These are phyloP conservation scores for Andrographis paniculata DNA, from an alignment of 305 asterid species.

Conservation along the genomic window DNA sequence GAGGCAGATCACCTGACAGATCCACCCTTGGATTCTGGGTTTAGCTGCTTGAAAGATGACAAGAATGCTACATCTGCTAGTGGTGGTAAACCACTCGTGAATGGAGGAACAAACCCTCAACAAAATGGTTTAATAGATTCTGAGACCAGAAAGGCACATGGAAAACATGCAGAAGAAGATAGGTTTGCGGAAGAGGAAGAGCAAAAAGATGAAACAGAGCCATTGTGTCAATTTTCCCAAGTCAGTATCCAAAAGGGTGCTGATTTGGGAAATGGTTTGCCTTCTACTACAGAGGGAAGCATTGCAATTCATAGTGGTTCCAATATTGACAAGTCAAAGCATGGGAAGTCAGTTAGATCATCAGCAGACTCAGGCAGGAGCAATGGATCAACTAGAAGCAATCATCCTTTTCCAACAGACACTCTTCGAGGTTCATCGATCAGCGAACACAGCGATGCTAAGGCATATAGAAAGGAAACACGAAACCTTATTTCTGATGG, in stretches of 20 bases:
- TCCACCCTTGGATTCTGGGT: slow-evolving; percentile 7
- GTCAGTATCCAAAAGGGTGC: slow-evolving; percentile 12
- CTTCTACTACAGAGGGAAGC: slow-evolving; percentile 22
- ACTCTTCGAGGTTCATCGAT: slow-evolving; percentile 14
- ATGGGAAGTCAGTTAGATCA: slow-evolving; percentile 43
- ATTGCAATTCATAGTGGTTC: slow-evolving; percentile 12
- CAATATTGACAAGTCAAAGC: slow-evolving; percentile 29
- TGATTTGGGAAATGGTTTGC: slow-evolving; percentile 21
- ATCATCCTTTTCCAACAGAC: slow-evolving; percentile 19
- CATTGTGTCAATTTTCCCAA: slow-evolving; percentile 8
- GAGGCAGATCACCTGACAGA: slow-evolving; percentile 10
- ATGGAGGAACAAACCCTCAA: slow-evolving; percentile 8
- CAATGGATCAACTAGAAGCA: slow-evolving; percentile 26
- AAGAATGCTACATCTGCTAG: slow-evolving; percentile 12
- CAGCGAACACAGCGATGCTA: slow-evolving; percentile 30
- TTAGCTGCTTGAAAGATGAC: slow-evolving; percentile 4
- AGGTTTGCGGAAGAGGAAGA: slow-evolving; percentile 3
- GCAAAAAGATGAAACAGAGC: slow-evolving; percentile 14
- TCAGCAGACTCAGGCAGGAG: slow-evolving; percentile 30
- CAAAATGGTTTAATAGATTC: slow-evolving; percentile 6
- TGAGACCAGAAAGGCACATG: slow-evolving; percentile 13
- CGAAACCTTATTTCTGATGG: slow-evolving; percentile 34
- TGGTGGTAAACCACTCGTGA: not conserved
- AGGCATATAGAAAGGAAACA: slow-evolving; percentile 32
- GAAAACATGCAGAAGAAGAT: slow-evolving; percentile 10